Conservation (phyloP, 257 asterid species). For the Marsdenia floribunda region DNA sequence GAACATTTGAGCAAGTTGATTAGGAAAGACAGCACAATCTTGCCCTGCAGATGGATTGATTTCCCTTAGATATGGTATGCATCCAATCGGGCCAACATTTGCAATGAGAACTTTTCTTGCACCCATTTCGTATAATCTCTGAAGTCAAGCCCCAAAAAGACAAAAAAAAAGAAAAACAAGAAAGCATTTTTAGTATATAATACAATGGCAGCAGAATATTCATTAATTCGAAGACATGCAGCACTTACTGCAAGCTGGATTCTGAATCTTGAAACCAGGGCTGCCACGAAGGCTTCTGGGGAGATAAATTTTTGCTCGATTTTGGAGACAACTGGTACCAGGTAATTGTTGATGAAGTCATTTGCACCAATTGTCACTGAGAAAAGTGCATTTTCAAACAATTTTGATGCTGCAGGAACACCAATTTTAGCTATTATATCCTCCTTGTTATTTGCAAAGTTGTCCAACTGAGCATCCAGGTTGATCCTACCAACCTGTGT, state of each 20-base stretch:
- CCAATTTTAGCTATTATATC: constrained; percentile 48
- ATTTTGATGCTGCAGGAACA: constrained; percentile 22
- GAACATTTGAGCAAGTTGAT: constrained; percentile 52
- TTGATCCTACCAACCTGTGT: constrained; percentile 62
- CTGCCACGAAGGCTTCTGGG: constrained; percentile 47
- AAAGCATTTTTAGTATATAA: neutral
- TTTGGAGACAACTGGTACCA: constrained; percentile 38
- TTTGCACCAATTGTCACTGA: constrained; percentile 68
- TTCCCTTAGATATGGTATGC: constrained; percentile 72
- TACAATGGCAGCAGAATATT: neutral
- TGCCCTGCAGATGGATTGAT: constrained; percentile 47
- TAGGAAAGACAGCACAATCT: constrained; percentile 47
- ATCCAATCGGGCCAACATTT: constrained; percentile 81
- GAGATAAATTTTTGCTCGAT: constrained; percentile 31
- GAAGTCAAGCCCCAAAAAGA: constrained; percentile 7
- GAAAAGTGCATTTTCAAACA: constrained; percentile 38
- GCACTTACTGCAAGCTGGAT: constrained; percentile 48
- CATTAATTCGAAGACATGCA: too few relatives aligned
- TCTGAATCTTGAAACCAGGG: constrained; percentile 53
- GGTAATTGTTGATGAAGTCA: constrained; percentile 76
- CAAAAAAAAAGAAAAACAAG: neutral
- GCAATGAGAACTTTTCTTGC: constrained; percentile 48
- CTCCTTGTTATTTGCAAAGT: constrained; percentile 59
- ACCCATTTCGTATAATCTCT: constrained; percentile 67
- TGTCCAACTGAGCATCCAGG: constrained; percentile 72